A percentile compares a stretch with the other conserved stretches of the same genome.
Evolutionary conservation across 768 basidiomycete genomes (phyloP).

Genomic region (Boletus subcaerulescens): DNA sequence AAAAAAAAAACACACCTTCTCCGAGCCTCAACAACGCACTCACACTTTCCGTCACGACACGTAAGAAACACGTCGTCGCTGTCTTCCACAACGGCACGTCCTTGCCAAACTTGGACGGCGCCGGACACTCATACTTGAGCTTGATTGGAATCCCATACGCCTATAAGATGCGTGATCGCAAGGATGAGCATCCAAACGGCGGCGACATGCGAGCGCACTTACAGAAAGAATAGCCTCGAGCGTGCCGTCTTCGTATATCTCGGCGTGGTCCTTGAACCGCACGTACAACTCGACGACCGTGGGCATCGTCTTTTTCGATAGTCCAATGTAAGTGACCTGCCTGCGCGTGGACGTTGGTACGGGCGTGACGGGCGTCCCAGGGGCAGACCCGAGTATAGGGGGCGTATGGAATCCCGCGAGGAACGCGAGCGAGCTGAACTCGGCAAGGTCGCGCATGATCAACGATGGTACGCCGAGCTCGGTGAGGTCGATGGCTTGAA

Average conservation of each 20-base stretch:
- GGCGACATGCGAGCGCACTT: constrained; percentile 20
- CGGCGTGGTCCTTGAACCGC: constrained; percentile 54
- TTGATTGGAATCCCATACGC: constrained; percentile 90
- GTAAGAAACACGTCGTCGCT: constrained; percentile 77
- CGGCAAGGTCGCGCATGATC: constrained; percentile 79
- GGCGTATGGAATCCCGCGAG: constrained; percentile 69
- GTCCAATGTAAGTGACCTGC: constrained; percentile 82
- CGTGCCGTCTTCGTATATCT: constrained; percentile 79
- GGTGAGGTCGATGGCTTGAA: constrained; percentile 64
- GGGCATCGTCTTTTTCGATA: constrained; percentile 89
- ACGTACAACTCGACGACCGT: constrained; percentile 75
- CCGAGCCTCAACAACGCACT: constrained; percentile 49
- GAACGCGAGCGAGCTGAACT: constrained; percentile 86
- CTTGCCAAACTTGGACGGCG: constrained; percentile 82
- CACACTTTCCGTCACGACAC: constrained; percentile 66
- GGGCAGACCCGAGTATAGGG: neutral
- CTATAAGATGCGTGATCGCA: constrained; percentile 33
- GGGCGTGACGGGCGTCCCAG: constrained; percentile 11
- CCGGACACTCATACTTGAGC: constrained; percentile 91
- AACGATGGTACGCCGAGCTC: constrained; percentile 63
- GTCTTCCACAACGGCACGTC: constrained; percentile 94
- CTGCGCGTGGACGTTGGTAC: constrained; percentile 39
- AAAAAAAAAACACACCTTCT: constrained; percentile 39
- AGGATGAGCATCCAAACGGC: neutral
- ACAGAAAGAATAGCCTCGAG: constrained; percentile 81